Evolutionary conservation across 1,284 basidiomycete species (phyloP).

Genomic region (Vanrija sp.): DNA sequence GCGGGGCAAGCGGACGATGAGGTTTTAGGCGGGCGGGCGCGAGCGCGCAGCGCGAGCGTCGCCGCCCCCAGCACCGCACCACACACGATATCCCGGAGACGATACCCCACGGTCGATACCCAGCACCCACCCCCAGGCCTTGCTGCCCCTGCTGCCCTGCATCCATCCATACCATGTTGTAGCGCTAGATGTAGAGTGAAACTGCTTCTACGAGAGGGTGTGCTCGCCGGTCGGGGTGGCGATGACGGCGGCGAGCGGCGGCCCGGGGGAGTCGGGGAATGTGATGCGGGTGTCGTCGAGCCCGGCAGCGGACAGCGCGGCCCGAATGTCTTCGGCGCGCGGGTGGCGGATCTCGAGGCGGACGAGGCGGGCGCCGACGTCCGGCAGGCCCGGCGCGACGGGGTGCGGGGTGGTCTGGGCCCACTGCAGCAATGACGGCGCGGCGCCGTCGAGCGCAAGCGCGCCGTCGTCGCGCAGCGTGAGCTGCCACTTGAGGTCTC

Average conservation of each 20-base stretch:
- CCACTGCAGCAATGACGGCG: constrained; percentile 7
- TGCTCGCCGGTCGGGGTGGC: too few relatives aligned
- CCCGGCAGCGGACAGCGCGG: neutral
- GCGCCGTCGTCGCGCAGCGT: constrained; percentile 5
- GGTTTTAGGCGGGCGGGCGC: constrained; percentile 6
- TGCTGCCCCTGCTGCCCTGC: too few relatives aligned
- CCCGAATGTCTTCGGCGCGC: neutral
- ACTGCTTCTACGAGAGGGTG: too few relatives aligned
- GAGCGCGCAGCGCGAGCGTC: too few relatives aligned
- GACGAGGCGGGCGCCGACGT: neutral
- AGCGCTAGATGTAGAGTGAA: too few relatives aligned
- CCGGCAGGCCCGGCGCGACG: neutral
- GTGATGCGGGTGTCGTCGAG: neutral
- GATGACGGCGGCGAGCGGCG: too few relatives aligned
- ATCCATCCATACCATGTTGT: too few relatives aligned
- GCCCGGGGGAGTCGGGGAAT: too few relatives aligned
- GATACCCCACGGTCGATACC: too few relatives aligned
- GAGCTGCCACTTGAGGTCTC: constrained; percentile 7
- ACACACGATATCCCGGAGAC: too few relatives aligned
- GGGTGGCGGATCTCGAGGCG: neutral
- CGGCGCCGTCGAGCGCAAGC: constrained; percentile 2
- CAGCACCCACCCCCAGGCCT: too few relatives aligned
- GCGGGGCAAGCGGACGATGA: constrained; percentile 19
- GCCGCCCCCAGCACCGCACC: too few relatives aligned
- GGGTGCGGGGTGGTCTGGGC: neutral